Conservation (phyloP, 2,329 filamentous ascomycete species). For the Septoria petroselini region DNA sequence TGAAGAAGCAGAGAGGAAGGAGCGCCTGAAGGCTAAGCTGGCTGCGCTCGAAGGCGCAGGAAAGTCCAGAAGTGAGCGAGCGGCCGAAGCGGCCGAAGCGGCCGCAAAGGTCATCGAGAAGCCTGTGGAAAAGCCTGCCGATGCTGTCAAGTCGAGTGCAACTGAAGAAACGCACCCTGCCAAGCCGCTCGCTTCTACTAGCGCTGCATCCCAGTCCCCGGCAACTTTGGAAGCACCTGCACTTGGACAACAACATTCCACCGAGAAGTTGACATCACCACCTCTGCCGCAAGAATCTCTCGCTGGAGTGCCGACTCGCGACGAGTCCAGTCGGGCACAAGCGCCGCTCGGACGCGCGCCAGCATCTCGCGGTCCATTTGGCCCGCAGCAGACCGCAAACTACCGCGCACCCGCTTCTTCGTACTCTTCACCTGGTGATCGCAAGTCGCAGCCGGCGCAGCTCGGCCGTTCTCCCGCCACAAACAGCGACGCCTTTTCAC, state of each 20-base stretch:
- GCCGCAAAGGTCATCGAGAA: slow-evolving; percentile 21
- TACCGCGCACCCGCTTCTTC: slow-evolving; percentile 43
- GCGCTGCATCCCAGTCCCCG: slow-evolving; percentile 19
- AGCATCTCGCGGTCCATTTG: slow-evolving; percentile 23
- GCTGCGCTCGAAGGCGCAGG: slow-evolving; percentile 37
- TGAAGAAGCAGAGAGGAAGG: slow-evolving; percentile 32
- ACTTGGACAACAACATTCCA: not conserved
- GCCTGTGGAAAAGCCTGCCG: slow-evolving; percentile 15
- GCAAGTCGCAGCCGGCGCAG: slow-evolving; percentile 34
- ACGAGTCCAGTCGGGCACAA: slow-evolving; percentile 16
- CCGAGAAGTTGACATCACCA: slow-evolving; percentile 26
- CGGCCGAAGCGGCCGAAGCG: slow-evolving; percentile 35
- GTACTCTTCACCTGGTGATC: slow-evolving; percentile 40
- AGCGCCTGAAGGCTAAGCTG: slow-evolving; percentile 35
- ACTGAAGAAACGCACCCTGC: slow-evolving; percentile 16
- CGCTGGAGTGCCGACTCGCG: slow-evolving; percentile 14
- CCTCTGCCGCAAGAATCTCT: slow-evolving; percentile 23
- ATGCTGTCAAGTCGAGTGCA: slow-evolving; percentile 12
- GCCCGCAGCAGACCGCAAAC: slow-evolving; percentile 25
- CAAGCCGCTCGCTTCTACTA: slow-evolving; percentile 24
- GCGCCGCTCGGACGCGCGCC: slow-evolving; percentile 18
- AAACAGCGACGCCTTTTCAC: slow-evolving; percentile 28
- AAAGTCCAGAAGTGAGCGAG: slow-evolving; percentile 37
- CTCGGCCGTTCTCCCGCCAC: slow-evolving; percentile 35
- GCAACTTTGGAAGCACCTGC: slow-evolving; percentile 12